Conservation (phyloP, 139 green algal genomes). For the Tetratostichococcus sp. region DNA sequence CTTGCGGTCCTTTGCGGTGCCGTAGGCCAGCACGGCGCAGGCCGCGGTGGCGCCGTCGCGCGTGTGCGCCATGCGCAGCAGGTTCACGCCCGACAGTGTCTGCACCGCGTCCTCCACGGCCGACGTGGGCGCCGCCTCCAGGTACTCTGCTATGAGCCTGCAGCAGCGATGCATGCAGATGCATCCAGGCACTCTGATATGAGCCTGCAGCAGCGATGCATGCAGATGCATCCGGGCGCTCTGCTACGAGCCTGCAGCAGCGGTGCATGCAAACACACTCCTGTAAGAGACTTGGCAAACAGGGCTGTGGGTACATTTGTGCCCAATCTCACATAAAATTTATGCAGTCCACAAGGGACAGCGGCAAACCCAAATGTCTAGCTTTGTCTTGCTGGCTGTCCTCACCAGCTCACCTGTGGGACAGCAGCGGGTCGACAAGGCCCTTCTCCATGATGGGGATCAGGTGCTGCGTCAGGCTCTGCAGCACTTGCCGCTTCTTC, state of each 20-base stretch:
- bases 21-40: constrained; percentile 69
- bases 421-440: constrained; percentile 71
- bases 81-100: constrained; percentile 55
- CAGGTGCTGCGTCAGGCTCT: constrained; percentile 47
- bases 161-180: no score
- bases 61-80: constrained; percentile 90
- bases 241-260: no score
- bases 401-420: constrained; percentile 73
- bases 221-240: no score
- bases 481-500: constrained; percentile 56
- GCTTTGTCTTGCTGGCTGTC: no score
- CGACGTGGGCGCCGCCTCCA: constrained; percentile 50
- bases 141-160: constrained; percentile 79
- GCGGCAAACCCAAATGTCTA: no score
- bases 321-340: no score
- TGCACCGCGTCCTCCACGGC: constrained; percentile 70
- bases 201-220: no score
- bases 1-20: constrained; percentile 74
- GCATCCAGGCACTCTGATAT: no score
- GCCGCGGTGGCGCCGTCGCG: constrained; percentile 66
- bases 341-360: no score
- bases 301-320: no score
- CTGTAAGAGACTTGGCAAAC: background rate
- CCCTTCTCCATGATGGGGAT: constrained; percentile 84
- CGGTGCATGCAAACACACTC: background rate